Base-by-base conservation (phyloP, 768 basidiomycete species). In the Russula emetica region DNA sequence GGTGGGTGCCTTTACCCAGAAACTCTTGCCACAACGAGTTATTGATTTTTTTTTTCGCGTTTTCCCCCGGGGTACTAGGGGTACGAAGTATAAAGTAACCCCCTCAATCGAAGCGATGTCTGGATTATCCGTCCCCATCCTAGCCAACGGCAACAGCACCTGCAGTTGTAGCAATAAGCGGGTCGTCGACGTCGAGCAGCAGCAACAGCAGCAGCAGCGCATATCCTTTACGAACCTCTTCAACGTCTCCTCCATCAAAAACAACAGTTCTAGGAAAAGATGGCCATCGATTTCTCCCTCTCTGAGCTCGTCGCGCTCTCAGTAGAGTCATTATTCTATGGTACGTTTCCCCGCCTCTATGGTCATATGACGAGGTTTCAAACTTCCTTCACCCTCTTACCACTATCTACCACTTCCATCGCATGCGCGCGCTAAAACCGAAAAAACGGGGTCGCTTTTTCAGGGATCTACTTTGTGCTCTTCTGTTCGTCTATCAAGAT, bases 251-350 rank as follows among this genome's bases (percentile, higher is more conserved):
- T 8, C 9, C 45, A 22, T 5, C 22, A n/a, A 11, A 5, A 24
- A 22, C 1, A 53, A 20, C 20, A 13, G 32, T 7, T 30, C 9
- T 26, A 11, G 30, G 30, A 34, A 51, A 24, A 26, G 47, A 67
- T 67, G 66, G 47, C 66, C 40, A 67, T 67, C 18, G 50, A 49
- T 9, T 67, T 67, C 34, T 55, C 66, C 24, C 58, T 67, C 49
- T 60, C 66, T 5, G 66, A 67, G 28, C 32, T 67, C 38, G 66
- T 65, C 49, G 66, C 66, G 30, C 63, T 67, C 38, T 18, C 63
- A 16, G 38, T 60, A 0, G 66, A 67, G 63, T 56, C 66, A 2
- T 67, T 67, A 58, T 60, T 51, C 63, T 67, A 16, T 34, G 66
- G 66, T 66, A 47, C 49, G 62, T 30, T 53, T 30, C 32, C 34